Base-by-base conservation (phyloP, 331 rosid species). In the Malus hybrid region DNA sequence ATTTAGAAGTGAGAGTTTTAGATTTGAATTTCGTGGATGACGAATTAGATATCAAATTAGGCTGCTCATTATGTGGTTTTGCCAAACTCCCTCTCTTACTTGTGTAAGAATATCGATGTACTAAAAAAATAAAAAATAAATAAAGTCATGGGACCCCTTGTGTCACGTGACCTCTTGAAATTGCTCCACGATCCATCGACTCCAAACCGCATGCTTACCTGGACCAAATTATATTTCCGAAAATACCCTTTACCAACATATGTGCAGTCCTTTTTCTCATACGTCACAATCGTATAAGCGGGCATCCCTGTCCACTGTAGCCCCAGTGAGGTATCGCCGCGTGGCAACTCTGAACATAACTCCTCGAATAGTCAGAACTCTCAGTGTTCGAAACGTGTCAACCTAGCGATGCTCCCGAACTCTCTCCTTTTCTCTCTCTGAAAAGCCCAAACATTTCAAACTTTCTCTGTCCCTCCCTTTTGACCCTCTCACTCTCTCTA, bases 381-480 rank as follows among this genome's bases (percentile, higher is more conserved):
- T 72, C 63, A 0, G 56, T 19, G 10, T 4, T 3, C 52, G 82
- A 71, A 87, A 89, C 89, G 86, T 84, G 95, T 78, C 87, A 48
- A 3, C 15, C 7, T 9, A 1, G 4, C 57, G 83, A 80, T 76
- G 78, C 70, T 29, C 87, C 74, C 74, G 71, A 18, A 42, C 55
- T 18, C 64, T 61, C 70, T 3, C 78, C 46, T 39, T 50, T 70
- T 19, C 63, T 56, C 80, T 75, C 57, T 78, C 70, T 76, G 7
- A 30, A 14, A 39, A 66, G 24, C 61, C 79, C 22, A 9, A 30
- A 48, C 42, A 57, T 82, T 83, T 89, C 87, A 86, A 89, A 87
- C 84, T 28, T 71, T 26, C 34, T 75, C 75, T 77, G 84, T 84
- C 85, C 85, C 89, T 83, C 77, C 74, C 75, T 82, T 84, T 83